Evolutionary conservation across 1,139 yeast species (phyloP).

Genomic region (Magnusiomyces paraingens): DNA sequence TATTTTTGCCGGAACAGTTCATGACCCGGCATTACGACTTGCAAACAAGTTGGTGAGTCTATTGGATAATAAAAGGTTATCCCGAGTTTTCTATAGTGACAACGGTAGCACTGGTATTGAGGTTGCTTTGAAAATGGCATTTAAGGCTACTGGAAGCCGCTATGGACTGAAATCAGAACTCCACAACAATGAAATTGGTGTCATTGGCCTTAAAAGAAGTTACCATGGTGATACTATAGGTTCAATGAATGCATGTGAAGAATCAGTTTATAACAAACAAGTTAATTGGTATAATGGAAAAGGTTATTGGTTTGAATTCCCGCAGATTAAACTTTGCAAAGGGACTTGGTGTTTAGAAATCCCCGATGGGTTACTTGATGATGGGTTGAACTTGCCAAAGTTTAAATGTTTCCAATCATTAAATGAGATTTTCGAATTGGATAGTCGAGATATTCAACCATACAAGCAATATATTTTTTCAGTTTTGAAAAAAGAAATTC

Average conservation of each 20-base stretch:
- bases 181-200: slow-evolving; percentile 17
- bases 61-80: slow-evolving; percentile 20
- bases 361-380: slow-evolving; percentile 17
- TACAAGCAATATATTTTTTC: slow-evolving; percentile 16
- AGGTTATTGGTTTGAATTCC: slow-evolving; percentile 29
- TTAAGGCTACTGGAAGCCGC: slow-evolving; percentile 23
- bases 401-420: slow-evolving; percentile 15
- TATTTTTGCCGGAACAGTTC: slow-evolving; percentile 26
- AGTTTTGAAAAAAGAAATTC: slow-evolving; percentile 15
- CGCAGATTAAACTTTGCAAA: slow-evolving; percentile 20
- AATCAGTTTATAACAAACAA: slow-evolving; percentile 26
- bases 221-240: slow-evolving; percentile 31
- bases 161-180: slow-evolving; percentile 19
- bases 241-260: slow-evolving; percentile 29
- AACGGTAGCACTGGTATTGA: slow-evolving; percentile 30
- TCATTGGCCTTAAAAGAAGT: slow-evolving; percentile 26
- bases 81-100: slow-evolving; percentile 27
- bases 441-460: slow-evolving; percentile 14
- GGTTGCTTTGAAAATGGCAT: slow-evolving; percentile 29
- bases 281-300: slow-evolving; percentile 27
- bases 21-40: slow-evolving; percentile 26
- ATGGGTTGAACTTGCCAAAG: not conserved
- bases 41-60: slow-evolving; percentile 22
- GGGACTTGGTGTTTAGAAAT: slow-evolving; percentile 24
- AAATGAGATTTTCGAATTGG: slow-evolving; percentile 20